Evolutionary conservation across 345 rosid genomes (phyloP).

Genomic region (Eucalyptus caleyi): DNA sequence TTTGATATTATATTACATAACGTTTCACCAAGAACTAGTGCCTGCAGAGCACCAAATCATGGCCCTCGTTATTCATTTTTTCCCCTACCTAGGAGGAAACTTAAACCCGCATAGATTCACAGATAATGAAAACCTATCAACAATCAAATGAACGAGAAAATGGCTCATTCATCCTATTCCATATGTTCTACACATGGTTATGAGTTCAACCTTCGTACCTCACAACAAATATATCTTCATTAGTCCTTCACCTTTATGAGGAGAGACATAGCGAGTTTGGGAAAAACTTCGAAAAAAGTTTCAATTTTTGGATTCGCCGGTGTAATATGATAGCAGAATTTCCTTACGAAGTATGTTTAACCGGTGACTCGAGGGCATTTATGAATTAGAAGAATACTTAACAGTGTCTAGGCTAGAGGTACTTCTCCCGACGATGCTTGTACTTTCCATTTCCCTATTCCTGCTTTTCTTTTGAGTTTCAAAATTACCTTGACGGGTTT

Average conservation of each 20-base stretch:
- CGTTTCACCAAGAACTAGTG: not conserved
- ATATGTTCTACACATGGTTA: not conserved
- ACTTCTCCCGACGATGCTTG: not conserved
- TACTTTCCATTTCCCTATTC: not conserved
- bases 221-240: not conserved
- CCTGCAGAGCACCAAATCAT: not conserved
- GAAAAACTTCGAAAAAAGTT: not conserved
- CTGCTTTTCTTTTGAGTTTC: not conserved
- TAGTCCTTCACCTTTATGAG: not conserved
- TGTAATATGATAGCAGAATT: not conserved
- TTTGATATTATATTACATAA: too few relatives aligned
- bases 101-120: not conserved
- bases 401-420: not conserved
- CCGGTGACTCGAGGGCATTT: accelerated
- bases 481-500: not conserved
- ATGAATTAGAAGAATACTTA: not conserved
- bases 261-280: not conserved
- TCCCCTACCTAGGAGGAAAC: not conserved
- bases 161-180: not conserved
- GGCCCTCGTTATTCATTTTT: not conserved
- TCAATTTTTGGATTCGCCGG: not conserved
- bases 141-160: not conserved
- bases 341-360: not conserved
- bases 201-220: not conserved
- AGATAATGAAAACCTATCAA: not conserved